Evolutionary conservation across 2,329 filamentous ascomycete species (phyloP).

Genomic region (Taxawa tesnikishii): DNA sequence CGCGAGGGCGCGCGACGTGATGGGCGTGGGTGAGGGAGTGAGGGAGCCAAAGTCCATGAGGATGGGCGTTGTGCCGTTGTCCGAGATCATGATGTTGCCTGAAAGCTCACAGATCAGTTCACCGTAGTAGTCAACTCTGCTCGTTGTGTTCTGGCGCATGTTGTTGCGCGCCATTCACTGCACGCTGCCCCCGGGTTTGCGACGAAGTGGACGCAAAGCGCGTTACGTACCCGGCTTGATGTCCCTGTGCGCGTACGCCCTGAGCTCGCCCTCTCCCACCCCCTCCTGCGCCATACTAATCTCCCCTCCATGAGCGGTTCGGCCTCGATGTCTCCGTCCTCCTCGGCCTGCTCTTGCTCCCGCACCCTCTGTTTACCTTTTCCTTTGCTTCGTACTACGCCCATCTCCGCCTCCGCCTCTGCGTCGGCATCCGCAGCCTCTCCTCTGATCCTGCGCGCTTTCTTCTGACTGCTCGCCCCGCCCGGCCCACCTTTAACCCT

Average conservation of each 20-base stretch:
- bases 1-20: conserved; percentile 81
- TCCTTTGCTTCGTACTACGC: conserved; percentile 21
- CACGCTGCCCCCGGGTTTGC: background rate
- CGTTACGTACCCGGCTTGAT: conserved; percentile 77
- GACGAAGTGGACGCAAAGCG: too few relatives aligned
- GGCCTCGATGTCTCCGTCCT: conserved; percentile 63
- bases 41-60: conserved; percentile 96
- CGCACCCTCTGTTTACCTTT: too few relatives aligned
- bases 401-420: conserved; percentile 30
- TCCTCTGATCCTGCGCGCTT: conserved; percentile 41
- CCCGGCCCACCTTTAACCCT: conserved; percentile 46
- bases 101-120: conserved; percentile 1
- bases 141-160: too few relatives aligned
- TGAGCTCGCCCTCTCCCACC: conserved; percentile 52
- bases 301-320: conserved; percentile 73
- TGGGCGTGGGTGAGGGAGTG: conserved; percentile 72
- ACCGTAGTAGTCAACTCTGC: too few relatives aligned
- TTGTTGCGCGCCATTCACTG: background rate
- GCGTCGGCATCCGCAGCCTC: conserved; percentile 45
- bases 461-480: conserved; percentile 35
- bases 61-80: conserved; percentile 77
- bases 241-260: conserved; percentile 87
- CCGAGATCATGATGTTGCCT: conserved; percentile 97
- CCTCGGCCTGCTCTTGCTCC: conserved; percentile 23
- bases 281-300: conserved; percentile 55